phyloP scores from a whole-genome alignment of 768 basidiomycete species.

The Postia placenta region DNA sequence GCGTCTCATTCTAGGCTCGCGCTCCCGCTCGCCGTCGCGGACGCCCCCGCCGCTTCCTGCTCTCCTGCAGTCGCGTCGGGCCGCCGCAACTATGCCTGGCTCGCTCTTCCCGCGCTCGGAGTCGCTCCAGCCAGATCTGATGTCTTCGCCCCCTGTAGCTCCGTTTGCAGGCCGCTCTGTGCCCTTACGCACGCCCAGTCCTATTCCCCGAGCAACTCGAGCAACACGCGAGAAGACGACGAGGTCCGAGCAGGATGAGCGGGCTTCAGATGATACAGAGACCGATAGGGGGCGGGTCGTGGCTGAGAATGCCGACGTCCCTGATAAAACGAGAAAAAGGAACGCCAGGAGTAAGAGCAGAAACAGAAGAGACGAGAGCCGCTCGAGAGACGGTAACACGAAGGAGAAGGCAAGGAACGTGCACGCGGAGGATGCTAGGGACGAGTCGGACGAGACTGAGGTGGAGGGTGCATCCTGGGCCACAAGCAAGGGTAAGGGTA shows the following conservation, averaged over 20 bases:
- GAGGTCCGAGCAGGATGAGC: background rate
- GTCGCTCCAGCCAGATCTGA: constrained; percentile 46
- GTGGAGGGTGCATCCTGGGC: constrained; percentile 9
- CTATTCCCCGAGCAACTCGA: background rate
- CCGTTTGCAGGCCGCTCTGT: background rate
- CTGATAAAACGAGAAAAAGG: background rate
- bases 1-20: constrained; percentile 4
- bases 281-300: background rate
- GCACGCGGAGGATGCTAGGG: background rate
- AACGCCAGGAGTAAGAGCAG: background rate
- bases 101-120: constrained; percentile 70
- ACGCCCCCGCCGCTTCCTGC: constrained; percentile 21
- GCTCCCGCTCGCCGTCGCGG: constrained; percentile 12
- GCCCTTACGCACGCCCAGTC: constrained; percentile 2
- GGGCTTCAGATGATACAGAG: background rate
- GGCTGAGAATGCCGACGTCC: background rate
- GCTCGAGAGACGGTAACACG: background rate
- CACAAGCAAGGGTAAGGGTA: constrained; percentile 28
- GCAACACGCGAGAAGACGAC: too few species aligned
- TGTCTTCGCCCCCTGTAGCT: constrained; percentile 5
- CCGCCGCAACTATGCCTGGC: constrained; percentile 67
- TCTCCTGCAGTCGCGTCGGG: background rate
- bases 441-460: background rate
- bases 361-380: background rate
- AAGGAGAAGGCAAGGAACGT: background rate